Evolutionary conservation across 2,329 filamentous ascomycete species (phyloP), one percentile per base, ranked within the genome.

Genomic region (Trichoderma koningii): DNA sequence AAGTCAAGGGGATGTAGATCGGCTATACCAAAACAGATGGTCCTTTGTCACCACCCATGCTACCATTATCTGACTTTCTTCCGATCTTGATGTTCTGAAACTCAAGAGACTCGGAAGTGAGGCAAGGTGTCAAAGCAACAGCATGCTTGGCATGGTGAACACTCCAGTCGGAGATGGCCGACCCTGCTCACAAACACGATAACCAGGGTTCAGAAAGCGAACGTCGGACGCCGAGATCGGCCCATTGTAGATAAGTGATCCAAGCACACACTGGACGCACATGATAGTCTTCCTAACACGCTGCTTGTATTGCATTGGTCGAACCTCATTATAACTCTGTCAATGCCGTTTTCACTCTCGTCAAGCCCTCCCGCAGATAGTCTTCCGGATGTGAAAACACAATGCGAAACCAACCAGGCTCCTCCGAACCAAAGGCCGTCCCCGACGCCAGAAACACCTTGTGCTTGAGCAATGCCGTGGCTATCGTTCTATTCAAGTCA

Each of bases 361-460:
- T 64, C 10, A 66, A 19, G 12, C 65, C 65, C 42, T 74, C 66
- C 3, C 70, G 66, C 5, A 79, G 64, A 51, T 74, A 73, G 4
- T 69, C 69, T 45, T 69, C 64, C 7, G 71, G 64, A 2, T 78
- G 73, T 0, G 76, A 75, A 65, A 79, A 78, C 1, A 78, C 76
- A 65, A 79, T 76, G 10, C 77, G 69, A 62, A 76, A 78, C 76
- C 76, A 78, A 0, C 76, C 77, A 0, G 73, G 69, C 64, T 74
- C 68, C 57, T 79, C 76, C 2, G 77, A 71, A 1, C 77, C 77
- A 67, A 77, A 79, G 1, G 70, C 70, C 7, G 71, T 69, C 0
- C 76, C 77, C 0, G 73, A 74, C 7, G 76, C 76, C 45, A 79
- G 53, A 51, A 77, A 79, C 1, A 79, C 69, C 55, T 69, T 76